Evolutionary conservation across 2,329 filamentous ascomycete genomes (phyloP).

Genomic region (Paraphaeosphaeria minitans): DNA sequence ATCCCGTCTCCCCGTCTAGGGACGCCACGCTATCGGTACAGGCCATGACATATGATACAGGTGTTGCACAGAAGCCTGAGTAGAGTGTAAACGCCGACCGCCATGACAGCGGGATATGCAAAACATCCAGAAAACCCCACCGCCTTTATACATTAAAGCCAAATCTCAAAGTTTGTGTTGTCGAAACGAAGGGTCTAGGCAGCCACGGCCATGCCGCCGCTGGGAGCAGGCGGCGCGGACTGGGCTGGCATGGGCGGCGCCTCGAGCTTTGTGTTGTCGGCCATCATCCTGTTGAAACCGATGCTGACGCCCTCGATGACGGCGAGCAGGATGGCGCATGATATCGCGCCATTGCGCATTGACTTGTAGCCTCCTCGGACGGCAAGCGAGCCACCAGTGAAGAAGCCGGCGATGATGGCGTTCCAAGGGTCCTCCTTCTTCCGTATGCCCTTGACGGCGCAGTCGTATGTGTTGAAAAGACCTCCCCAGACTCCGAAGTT

Average conservation of each 20-base stretch:
- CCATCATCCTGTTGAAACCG: conserved; percentile 92
- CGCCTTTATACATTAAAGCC: conserved; percentile 26
- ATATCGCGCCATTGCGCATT: conserved; percentile 93
- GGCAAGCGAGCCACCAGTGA: conserved; percentile 84
- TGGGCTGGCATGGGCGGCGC: conserved; percentile 53
- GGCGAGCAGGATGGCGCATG: conserved; percentile 89
- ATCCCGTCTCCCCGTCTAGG: conserved; percentile 13
- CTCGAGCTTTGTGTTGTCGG: conserved; percentile 83
- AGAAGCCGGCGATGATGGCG: conserved; percentile 96
- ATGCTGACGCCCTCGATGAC: conserved; percentile 98
- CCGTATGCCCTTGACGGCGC: conserved; percentile 85
- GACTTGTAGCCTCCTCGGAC: conserved; percentile 91
- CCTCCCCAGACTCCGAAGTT: conserved; percentile 99
- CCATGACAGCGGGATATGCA: conserved; percentile 39
- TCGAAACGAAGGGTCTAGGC: conserved; percentile 27
- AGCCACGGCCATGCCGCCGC: conserved; percentile 25
- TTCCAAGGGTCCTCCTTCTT: conserved; percentile 99
- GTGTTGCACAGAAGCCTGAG: conserved; percentile 43
- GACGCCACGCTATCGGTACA: conserved; percentile 37
- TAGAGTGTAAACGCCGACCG: conserved; percentile 44
- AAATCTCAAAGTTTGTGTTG: conserved; percentile 19
- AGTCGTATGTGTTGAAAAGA: conserved; percentile 94
- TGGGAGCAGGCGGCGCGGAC: conserved; percentile 27
- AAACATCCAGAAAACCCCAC: conserved; percentile 30
- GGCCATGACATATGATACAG: conserved; percentile 40